Conservation (phyloP, 345 rosid species). For the Anastatica hierochuntica region DNA sequence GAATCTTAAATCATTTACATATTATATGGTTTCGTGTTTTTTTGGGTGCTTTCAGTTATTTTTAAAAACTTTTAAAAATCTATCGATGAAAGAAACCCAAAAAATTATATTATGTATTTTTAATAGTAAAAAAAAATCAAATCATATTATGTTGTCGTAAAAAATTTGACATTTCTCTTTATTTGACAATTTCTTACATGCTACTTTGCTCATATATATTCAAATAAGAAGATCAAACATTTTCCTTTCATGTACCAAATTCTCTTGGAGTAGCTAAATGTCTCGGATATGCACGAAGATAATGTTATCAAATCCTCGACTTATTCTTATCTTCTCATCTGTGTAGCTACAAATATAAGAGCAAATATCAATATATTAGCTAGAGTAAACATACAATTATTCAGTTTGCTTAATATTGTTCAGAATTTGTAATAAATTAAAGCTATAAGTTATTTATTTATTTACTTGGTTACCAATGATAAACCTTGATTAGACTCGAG, state of each 20-base stretch:
- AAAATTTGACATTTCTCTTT: too few relatives aligned
- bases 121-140: too few relatives aligned
- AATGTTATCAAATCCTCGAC: slow-evolving; percentile 52
- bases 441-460: too few relatives aligned
- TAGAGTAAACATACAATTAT: background rate
- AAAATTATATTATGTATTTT: too few relatives aligned
- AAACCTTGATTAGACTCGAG: too few relatives aligned
- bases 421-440: background rate
- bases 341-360: slow-evolving; percentile 42
- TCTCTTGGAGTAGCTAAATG: background rate
- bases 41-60: too few relatives aligned
- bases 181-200: slow-evolving; percentile 16
- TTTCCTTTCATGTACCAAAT: background rate
- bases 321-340: slow-evolving; percentile 70
- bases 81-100: too few relatives aligned
- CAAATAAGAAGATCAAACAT: background rate
- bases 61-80: too few relatives aligned
- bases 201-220: background rate
- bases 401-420: background rate
- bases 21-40: too few relatives aligned
- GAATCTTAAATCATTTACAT: too few relatives aligned
- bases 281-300: slow-evolving; percentile 51
- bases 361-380: background rate
- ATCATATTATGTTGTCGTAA: too few relatives aligned
- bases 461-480: too few relatives aligned